Evolutionary conservation across 2,329 filamentous ascomycete species (phyloP), one percentile per base, ranked within the genome.

Genomic region (Fusarium udum): DNA sequence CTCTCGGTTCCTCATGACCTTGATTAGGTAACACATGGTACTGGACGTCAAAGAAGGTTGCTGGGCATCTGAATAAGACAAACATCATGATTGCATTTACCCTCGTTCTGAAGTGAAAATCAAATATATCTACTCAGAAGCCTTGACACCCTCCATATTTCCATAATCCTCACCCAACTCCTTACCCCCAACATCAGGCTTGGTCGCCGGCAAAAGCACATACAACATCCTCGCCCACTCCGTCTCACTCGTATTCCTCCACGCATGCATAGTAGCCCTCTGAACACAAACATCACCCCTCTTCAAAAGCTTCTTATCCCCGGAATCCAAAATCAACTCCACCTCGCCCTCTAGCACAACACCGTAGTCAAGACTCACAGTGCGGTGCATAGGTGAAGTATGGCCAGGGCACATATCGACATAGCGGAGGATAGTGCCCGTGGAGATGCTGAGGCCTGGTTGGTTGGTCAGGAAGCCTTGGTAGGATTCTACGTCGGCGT

Each of bases 251-350:
- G 74, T 71, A 56, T 89, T 89, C 57, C 82, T 80, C 87, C 87
- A 89, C 10, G 84, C 84, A 77, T 90, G 88, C 83, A 87, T 88
- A 3, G 87, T 90, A 1, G 82, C 87, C 40, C 88, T 81, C 79
- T 90, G 88, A 12, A 90, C 84, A 10, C 84, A 84, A 12, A 89
- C 79, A 71, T 90, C 88, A 0, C 88, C 88, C 11, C 84, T 80
- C 67, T 82, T 80, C 82, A 90, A 78, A 3, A 82, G 42, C 53
- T 81, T 81, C 49, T 73, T 82, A 60, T 86, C 86, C 0, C 88
- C 87, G 15, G 84, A 85, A 61, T 89, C 88, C 11, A 90, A 67
- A 8, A 86, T 62, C 75, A 89, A 79, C 68, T 89, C 87, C 18
- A 90, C 76, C 75, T 85, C 82, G 0, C 88, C 88, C 71, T 89